Evolutionary conservation across 768 basidiomycete species (phyloP), one percentile per base, ranked within the genome.

Genomic region (Leccinellum luteum): DNA sequence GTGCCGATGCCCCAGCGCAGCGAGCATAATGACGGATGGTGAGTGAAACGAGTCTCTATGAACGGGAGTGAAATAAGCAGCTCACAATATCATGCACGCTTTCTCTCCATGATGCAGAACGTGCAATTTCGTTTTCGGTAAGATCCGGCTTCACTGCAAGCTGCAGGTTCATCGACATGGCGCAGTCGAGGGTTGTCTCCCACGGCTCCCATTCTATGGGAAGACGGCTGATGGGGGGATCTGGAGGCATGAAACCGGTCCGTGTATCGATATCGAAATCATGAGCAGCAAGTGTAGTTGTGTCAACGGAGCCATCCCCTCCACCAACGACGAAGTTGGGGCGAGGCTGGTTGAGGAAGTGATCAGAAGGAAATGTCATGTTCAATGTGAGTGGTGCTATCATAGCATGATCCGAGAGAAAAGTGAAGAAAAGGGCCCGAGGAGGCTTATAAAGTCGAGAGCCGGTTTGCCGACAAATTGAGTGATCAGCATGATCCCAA

Each of bases 181-280:
- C 87, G 15, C 69, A 74, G 51, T 82, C 83, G 2, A 87, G 79
- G 19, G 70, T 68, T 10, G 66, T 69, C 69, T 96, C 93, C 94
- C 92, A 98, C 47, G 74, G 66, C 45, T 84, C 85, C 83, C 85
- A 96, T 54, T 74, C 69, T 1, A 41, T 56, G 0, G 87, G 85
- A 2, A 96, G 79, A 21, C 87, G 81, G 7, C 74, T 63, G 0
- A 87, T 69, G 2, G 94, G 94, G 0, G 85, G 82, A 14, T 83
- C 77, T 0, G 90, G 87, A 3, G 95, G 90, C 84, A 98, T 87
- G 72, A 98, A 98, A 0, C 96, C 95, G 0, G 93, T 92, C 15
- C 85, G 78, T 10, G 88, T 86, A 69, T 95, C 93, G 58, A 98
- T 90, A 69, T 98, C 94, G 76, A 93, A 98, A 77, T 90, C 90